Conservation (phyloP, 1,139 yeast genomes). For the Magnusiomyces sp. region DNA sequence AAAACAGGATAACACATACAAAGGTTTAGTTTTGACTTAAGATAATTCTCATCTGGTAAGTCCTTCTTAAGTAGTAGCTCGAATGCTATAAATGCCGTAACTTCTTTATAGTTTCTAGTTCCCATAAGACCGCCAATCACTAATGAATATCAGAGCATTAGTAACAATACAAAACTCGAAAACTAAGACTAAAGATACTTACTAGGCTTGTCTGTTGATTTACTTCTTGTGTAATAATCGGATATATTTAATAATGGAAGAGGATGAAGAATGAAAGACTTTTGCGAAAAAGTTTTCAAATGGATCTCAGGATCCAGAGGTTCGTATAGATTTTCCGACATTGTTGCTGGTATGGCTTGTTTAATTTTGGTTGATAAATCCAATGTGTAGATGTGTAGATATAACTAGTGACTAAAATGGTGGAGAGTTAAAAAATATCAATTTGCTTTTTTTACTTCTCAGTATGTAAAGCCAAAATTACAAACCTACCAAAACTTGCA, state of each 20-base stretch:
- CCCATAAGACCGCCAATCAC: slow-evolving; percentile 33
- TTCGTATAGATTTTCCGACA: neutral
- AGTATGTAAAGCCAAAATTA: slow-evolving; percentile 9
- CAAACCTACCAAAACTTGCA: slow-evolving; percentile 1
- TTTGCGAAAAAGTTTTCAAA: slow-evolving; percentile 4
- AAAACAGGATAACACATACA: slow-evolving; percentile 16
- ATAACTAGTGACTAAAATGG: neutral
- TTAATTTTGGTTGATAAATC: neutral
- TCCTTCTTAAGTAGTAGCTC: slow-evolving; percentile 22
- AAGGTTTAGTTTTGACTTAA: slow-evolving; percentile 22
- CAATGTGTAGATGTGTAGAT: neutral
- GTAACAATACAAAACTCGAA: slow-evolving; percentile 13
- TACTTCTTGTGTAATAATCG: slow-evolving; percentile 29
- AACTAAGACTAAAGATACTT: slow-evolving; percentile 24
- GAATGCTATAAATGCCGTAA: slow-evolving; percentile 28
- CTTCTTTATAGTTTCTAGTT: slow-evolving; percentile 23
- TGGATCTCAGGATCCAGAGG: neutral
- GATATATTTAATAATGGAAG: slow-evolving; percentile 32
- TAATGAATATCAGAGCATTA: slow-evolving; percentile 5
- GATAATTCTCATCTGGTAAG: slow-evolving; percentile 20
- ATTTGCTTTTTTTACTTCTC: slow-evolving; percentile 3
- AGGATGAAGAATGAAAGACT: slow-evolving; percentile 28
- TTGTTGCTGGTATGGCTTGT: neutral
- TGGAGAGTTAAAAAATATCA: neutral
- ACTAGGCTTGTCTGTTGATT: slow-evolving; percentile 16